These are phyloP conservation scores for Zygotorulaspora danielsina DNA, from an alignment of 805 yeast genomes.

Conservation along the genomic window DNA sequence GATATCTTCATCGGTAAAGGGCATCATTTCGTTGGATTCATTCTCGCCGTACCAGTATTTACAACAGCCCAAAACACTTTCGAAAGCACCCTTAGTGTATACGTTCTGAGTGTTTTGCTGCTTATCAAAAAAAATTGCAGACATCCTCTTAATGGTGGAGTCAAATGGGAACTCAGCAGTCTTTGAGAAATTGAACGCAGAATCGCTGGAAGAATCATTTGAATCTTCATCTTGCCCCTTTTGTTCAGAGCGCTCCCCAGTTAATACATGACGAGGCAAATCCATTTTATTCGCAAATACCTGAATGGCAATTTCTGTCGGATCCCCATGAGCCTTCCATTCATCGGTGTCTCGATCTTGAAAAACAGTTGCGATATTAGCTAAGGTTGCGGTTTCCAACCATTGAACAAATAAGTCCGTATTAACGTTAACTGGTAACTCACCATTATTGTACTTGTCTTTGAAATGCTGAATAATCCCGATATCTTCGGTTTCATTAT, in stretches of 20 bases:
- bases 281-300: slow-evolving; percentile 63
- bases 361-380: slow-evolving; percentile 70
- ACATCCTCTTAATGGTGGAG: slow-evolving; percentile 84
- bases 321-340: slow-evolving; percentile 85
- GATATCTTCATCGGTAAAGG: slow-evolving; percentile 49
- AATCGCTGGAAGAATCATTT: slow-evolving; percentile 10
- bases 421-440: slow-evolving; percentile 18
- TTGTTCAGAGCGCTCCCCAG: slow-evolving; percentile 34
- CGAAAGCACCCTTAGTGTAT: slow-evolving; percentile 87
- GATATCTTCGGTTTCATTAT: slow-evolving; percentile 31
- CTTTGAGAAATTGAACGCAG: slow-evolving; percentile 44
- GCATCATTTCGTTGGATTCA: slow-evolving; percentile 44
- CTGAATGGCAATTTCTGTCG: slow-evolving; percentile 85
- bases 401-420: slow-evolving; percentile 42
- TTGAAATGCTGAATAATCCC: slow-evolving; percentile 30
- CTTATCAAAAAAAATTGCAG: slow-evolving; percentile 58
- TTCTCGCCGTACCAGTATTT: slow-evolving; percentile 52
- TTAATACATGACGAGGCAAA: slow-evolving; percentile 43
- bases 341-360: slow-evolving; percentile 41
- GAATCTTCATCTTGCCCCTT: slow-evolving; percentile 15
- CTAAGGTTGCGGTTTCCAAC: slow-evolving; percentile 66
- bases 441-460: slow-evolving; percentile 13
- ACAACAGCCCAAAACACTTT: slow-evolving; percentile 62
- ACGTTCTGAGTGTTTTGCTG: slow-evolving; percentile 52
- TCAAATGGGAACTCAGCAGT: slow-evolving; percentile 78